These are phyloP conservation scores for Populus hybrid DNA, from an alignment of 441 rosid genomes.

Conservation along the genomic window DNA sequence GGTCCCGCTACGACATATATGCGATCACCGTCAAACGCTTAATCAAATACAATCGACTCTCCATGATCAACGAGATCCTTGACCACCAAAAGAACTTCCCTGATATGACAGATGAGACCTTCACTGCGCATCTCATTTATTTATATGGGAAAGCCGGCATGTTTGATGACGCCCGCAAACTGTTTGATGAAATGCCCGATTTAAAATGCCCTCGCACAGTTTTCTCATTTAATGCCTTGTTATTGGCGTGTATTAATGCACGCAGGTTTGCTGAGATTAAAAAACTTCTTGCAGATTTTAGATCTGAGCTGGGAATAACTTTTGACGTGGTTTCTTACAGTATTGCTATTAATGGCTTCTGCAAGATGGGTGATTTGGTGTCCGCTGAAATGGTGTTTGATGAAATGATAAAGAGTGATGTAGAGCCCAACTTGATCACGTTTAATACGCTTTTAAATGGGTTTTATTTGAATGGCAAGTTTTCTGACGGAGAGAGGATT, in stretches of 20 bases:
- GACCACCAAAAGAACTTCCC: constrained; percentile 52
- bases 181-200: constrained; percentile 71
- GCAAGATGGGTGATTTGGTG: constrained; percentile 40
- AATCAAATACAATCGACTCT: constrained; percentile 33
- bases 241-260: constrained; percentile 51
- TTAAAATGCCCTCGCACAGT: constrained; percentile 45
- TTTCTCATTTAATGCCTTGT: constrained; percentile 53
- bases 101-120: constrained; percentile 45
- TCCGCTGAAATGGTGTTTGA: constrained; percentile 36
- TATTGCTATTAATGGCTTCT: constrained; percentile 47
- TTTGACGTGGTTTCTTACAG: constrained; percentile 53
- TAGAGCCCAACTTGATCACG: constrained; percentile 44
- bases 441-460: constrained; percentile 48
- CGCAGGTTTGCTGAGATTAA: constrained; percentile 48
- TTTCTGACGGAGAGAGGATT: constrained; percentile 49
- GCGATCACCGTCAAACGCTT: constrained; percentile 44
- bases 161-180: constrained; percentile 52
- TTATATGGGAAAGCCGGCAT: constrained; percentile 19
- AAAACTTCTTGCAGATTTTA: constrained; percentile 40
- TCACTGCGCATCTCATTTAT: constrained; percentile 2
- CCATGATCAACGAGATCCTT: constrained; percentile 46
- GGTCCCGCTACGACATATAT: constrained; percentile 35
- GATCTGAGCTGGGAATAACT: constrained; percentile 38
- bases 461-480: constrained; percentile 33
- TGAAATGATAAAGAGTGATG: constrained; percentile 53